Base-by-base conservation (phyloP, 2,329 filamentous ascomycete genomes). In the Cladophialophora psammophila region DNA sequence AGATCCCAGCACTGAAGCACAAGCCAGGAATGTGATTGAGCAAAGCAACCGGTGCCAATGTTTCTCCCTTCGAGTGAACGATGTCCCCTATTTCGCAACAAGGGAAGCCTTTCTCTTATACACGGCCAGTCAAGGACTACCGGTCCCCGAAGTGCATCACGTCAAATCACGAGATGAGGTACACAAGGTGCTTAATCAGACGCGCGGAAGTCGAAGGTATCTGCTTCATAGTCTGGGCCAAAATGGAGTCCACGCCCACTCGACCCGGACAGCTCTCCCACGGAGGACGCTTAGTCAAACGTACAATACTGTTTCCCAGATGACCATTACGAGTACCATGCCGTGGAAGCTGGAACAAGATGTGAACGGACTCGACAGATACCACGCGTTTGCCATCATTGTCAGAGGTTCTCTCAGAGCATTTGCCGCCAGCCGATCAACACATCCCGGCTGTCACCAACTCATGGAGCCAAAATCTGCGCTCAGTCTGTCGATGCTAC, bases 281-380 rank as follows among this genome's bases (percentile, higher is more conserved):
- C 82, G 87, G 3, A 69, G 79, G 0, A 85, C 85, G 0, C 72
- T 82, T 3, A 78, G 79, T 12, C 82, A 86, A 67, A 93, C 90
- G 0, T 82, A 82, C 60, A 73, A 78, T 0, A 82, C 88, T 68
- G 76, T 92, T 20, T 80, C 82, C 13, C 77, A 80, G 12, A 80
- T 93, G 15, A 79, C 76, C 1, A 86, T 90, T 48, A 85, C 85
- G 3, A 77, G 81, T 12, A 75, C 82, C 0, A 80, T 81, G 1
- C 85, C 89, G 0, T 92, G 87, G 84, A 82, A 92, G 67, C 76
- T 93, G 20, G 90, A 94, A 74, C 87, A 92, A 74, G 91, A 85
- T 75, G 85, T 91, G 66, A 82, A 84, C 0, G 84, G 85, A 0
- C 80, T 83, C 0, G 89, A 92, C 20, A 69, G 48, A 75, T 93